These are phyloP conservation scores for Symmetrospora coprosmae DNA, from an alignment of 768 basidiomycete species.

Conservation along the genomic window DNA sequence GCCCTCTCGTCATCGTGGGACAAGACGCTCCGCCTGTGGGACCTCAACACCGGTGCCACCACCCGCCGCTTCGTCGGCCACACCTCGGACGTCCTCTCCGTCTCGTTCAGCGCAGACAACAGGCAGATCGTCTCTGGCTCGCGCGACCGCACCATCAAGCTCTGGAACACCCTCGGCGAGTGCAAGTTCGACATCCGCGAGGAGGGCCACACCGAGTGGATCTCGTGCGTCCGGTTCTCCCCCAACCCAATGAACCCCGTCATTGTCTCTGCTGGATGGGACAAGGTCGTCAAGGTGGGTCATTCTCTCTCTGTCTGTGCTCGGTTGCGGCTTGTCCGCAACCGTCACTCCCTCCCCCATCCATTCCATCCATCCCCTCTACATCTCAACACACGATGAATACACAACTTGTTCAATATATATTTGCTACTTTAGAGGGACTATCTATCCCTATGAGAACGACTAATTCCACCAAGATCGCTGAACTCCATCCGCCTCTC, in stretches of 20 bases:
- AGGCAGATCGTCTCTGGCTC: constrained; percentile 97
- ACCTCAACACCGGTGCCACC: constrained; percentile 90
- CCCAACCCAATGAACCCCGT: constrained; percentile 94
- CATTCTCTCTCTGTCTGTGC: neutral
- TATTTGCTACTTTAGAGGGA: constrained; percentile 80
- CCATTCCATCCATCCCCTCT: constrained; percentile 34
- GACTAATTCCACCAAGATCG: constrained; percentile 60
- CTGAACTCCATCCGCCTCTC: constrained; percentile 42
- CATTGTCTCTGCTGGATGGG: constrained; percentile 98
- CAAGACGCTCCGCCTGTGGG: constrained; percentile 98
- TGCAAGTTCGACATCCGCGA: constrained; percentile 99
- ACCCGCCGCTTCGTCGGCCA: constrained; percentile 97
- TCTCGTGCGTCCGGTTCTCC: constrained; percentile 98
- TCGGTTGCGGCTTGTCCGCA: neutral
- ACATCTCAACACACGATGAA: constrained; percentile 34
- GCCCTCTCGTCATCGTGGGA: constrained; percentile 99
- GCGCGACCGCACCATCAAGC: constrained; percentile 91
- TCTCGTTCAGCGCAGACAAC: constrained; percentile 99
- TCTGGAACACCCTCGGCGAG: constrained; percentile 99
- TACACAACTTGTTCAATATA: constrained; percentile 37
- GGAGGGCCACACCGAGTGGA: constrained; percentile 97
- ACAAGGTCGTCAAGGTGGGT: constrained; percentile 97
- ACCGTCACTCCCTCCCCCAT: neutral
- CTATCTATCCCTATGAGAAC: constrained; percentile 52
- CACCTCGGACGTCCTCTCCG: constrained; percentile 91